Evolutionary conservation across 331 rosid genomes (phyloP).

Genomic region (Quercus lobata): DNA sequence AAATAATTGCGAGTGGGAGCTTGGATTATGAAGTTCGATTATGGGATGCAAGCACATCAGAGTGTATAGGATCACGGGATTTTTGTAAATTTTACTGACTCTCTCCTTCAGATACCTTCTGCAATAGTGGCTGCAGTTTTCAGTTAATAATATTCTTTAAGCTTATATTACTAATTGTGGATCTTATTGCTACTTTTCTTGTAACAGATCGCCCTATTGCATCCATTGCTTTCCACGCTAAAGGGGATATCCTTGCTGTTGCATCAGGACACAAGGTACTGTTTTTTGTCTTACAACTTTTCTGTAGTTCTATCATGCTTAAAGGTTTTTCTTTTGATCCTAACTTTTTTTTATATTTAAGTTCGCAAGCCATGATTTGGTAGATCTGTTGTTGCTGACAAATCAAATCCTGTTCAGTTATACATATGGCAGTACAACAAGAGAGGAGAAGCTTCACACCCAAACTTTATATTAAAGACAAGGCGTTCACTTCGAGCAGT

Average conservation of each 20-base stretch:
- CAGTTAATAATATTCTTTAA: background rate
- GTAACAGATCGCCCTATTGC: conserved; percentile 67
- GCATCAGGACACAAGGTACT: conserved; percentile 75
- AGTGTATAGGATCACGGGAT: conserved; percentile 45
- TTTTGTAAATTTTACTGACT: conserved; percentile 48
- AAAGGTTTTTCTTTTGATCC: background rate
- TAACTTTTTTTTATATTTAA: background rate
- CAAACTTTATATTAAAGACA: conserved; percentile 58
- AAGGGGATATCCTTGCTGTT: conserved; percentile 71
- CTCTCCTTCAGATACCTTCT: conserved; percentile 5
- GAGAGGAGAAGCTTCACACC: conserved; percentile 51
- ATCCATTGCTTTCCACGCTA: conserved; percentile 74
- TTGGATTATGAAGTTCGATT: conserved; percentile 73
- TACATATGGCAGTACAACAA: conserved; percentile 69
- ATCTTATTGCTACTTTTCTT: conserved; percentile 4
- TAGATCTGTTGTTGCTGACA: background rate
- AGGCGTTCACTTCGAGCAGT: conserved; percentile 84
- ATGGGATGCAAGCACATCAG: conserved; percentile 60
- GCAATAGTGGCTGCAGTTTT: conserved; percentile 1
- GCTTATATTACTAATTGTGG: conserved; percentile 11
- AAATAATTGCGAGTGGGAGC: conserved; percentile 77
- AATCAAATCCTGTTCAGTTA: conserved; percentile 43
- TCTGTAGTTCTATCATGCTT: background rate
- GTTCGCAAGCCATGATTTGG: background rate
- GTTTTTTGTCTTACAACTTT: conserved; percentile 5